Evolutionary conservation across 2,329 filamentous ascomycete genomes (phyloP), one percentile per base, ranked within the genome.

Genomic region (Aschersonia sp.): DNA sequence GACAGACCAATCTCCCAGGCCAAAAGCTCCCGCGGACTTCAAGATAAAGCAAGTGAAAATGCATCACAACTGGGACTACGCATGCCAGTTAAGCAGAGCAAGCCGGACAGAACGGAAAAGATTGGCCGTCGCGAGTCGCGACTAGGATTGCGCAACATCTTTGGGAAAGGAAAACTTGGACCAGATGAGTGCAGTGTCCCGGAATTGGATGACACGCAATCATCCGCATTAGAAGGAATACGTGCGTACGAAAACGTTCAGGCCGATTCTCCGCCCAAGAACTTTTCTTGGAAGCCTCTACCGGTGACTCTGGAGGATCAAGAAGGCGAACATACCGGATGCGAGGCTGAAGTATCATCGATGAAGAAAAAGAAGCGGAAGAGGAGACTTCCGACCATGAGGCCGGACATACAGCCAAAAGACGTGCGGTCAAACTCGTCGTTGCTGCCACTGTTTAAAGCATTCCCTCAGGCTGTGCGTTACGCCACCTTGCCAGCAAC

Each of bases 401-500:
- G 30, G 20, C n/a, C n/a, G 43, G 28, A 44, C 9, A 30, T 7
- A 10, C 28, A 10, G 43, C 4, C 45, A 0, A 58, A 61, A 48
- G 64, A 63, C 31, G 58, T 62, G 3, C 52, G 70, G 30, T 62
- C 66, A 4, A 63, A 65, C 9, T 86, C 81, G 81, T 75, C 78
- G 48, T 76, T 82, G 12, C 85, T 87, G 5, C 85, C 88, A 2
- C 68, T 96, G 9, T 94, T 89, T 61, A 85, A 94, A 61, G 88
- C 86, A 9, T 94, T 89, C 60, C 84, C 86, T 0, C 89, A 94
- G 63, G 80, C 87, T 3, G 75, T 87, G 54, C 89, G 85, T 58
- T 78, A 92, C 61, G 80, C 78, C 9, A 79, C 75, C 12, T 69
- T 94, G 3, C 75, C 81, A 30, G 75, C 84, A 12, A 82, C 83